Base-by-base conservation (phyloP, 208 protist genomes). In the Trypanosoma congolense region DNA sequence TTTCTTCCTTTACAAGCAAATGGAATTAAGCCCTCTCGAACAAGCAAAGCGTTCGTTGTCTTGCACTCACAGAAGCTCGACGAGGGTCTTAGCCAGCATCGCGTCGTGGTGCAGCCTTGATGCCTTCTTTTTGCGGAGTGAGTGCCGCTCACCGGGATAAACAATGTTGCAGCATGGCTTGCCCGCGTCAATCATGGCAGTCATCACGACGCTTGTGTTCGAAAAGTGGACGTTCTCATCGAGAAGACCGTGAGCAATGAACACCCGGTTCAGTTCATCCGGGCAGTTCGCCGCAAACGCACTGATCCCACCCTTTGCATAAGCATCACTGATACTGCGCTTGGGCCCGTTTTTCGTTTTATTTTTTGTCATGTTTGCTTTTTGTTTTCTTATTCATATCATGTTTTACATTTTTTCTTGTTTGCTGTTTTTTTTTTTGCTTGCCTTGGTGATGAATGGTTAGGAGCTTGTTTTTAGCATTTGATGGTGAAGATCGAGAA, bases 171-270 rank as follows among this genome's bases (percentile, higher is more conserved):
- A 56, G 61, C 84, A 96, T 14, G 92, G 92, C 73, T 97, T 96
- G 16, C 60, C 66, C n/a, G 69, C 58, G 30, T 77, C 56, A 31
- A 96, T 67, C 28, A 97, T 62, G 0, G 80, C 77, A 14, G 82
- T 71, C 14, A 97, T 61, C 0, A 97, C 65, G 26, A 69, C 61
- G 41, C 65, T 77, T 25, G 80, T 88, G 73, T 97, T 59, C 12
- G 30, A 54, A 54, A 97, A 95, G 70, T 97, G 92, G 26, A 97
- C 94, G 76, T 97, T 97, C 56, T 97, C 94, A 65, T 97, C 94
- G 18, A 91, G 74, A 16, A 96, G 54, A 2, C 94, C 94, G 71
- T 97, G 92, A 0, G 95, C 79, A 44, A 97, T 81, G 57, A 92
- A 86, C 4, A 97, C 61, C 3, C 93, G 87, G 62, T 94, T 80